Evolutionary conservation across 1,284 basidiomycete species (phyloP), one percentile per base, ranked within the genome.

Genomic region (Sphagnurus paluster): DNA sequence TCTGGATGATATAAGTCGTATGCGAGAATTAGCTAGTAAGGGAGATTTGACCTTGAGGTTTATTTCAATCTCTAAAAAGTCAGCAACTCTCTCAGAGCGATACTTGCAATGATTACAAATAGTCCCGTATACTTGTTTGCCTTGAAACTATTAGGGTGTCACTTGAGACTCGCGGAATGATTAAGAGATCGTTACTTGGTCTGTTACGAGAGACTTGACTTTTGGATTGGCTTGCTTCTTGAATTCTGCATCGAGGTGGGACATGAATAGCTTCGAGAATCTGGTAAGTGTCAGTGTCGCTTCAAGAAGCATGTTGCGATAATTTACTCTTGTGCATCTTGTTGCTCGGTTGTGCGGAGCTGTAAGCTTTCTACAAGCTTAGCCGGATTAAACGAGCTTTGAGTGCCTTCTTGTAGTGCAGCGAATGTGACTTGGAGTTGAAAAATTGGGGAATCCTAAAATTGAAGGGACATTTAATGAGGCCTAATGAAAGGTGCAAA

Each of bases 231-330:
- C 67, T 60, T 93, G 86, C 57, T 87, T 90, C 66, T 82, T 79
- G 64, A 96, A 95, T 65, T 95, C 90, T 14, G 74, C 74, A 49
- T 89, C 87, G 20, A 97, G 76, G 59, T 93, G 84, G 4, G 83
- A 84, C 80, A 96, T 87, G 68, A 97, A 96, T 13, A 97, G 76
- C 59, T 97, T 96, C 0, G 90, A 92, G 62, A 97, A 97, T 60
- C 93, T 95, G 33, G 2, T 11, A n/a, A 24, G 23, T 32, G 8
- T 42, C 5, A 39, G 16, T 20, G 21, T 3, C 8, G 13, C 23
- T 30, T 29, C 10, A 10, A 35, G 38, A 25, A 30, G 26, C 5
- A 16, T n/a, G 26, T 28, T 34, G n/a, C 33, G 48, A 28, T 29
- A 11, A 50, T 80, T 50, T 58, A 94, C 91, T 97, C 93, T 65